Conservation (phyloP, 2,329 filamentous ascomycete species). For the Fusarium sp. region DNA sequence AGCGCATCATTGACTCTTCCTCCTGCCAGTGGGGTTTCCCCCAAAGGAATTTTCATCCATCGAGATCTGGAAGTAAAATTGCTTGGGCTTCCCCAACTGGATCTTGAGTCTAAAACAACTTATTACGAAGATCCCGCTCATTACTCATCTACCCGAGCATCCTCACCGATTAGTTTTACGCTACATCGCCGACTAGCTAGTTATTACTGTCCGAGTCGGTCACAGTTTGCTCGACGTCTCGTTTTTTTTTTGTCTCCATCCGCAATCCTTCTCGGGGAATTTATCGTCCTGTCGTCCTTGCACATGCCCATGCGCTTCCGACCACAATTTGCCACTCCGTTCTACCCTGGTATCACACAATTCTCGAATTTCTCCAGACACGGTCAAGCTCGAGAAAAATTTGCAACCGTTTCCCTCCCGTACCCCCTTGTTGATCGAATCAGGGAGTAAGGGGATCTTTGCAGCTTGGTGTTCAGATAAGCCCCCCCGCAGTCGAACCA, state of each 20-base stretch:
- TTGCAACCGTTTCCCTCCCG: constrained; percentile 35
- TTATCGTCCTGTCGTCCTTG: constrained; percentile 49
- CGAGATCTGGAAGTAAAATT: constrained; percentile 41
- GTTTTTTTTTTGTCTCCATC: constrained; percentile 30
- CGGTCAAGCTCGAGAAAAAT: constrained; percentile 45
- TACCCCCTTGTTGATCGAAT: constrained; percentile 42
- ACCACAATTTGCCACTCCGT: constrained; percentile 49
- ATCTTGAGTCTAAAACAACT: constrained; percentile 38
- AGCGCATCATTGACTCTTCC: constrained; percentile 43
- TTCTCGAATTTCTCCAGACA: constrained; percentile 47
- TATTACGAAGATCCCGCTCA: constrained; percentile 15
- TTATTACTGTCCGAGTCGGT: constrained; percentile 17
- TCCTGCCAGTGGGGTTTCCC: constrained; percentile 40
- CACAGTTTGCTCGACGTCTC: constrained; percentile 26
- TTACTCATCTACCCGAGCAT: constrained; percentile 17
- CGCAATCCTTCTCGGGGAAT: constrained; percentile 44
- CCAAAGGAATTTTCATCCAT: constrained; percentile 44
- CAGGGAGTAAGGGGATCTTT: constrained; percentile 45
- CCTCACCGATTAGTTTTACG: constrained; percentile 18
- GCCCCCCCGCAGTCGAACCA: constrained; percentile 50
- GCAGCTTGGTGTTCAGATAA: constrained; percentile 45
- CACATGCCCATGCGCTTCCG: constrained; percentile 47
- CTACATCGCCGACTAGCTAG: constrained; percentile 20
- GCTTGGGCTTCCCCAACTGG: constrained; percentile 25
- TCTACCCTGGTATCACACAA: constrained; percentile 50